Evolutionary conservation across 2,329 filamentous ascomycete species (phyloP), one percentile per base, ranked within the genome.

Genomic region (Diaporthe ampelina): DNA sequence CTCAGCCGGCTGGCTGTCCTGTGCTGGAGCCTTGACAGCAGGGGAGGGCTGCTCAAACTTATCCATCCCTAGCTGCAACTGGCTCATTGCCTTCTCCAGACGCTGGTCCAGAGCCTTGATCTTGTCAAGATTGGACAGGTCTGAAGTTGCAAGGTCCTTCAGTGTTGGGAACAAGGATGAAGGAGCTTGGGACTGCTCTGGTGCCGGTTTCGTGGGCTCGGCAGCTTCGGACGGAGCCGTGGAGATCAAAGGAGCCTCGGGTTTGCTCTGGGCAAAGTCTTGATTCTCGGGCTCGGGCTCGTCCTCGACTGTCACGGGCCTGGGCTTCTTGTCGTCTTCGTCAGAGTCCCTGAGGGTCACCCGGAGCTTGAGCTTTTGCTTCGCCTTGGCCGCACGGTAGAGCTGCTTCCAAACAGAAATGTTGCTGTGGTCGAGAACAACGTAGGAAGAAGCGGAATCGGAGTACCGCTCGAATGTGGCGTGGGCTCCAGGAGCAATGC

Each of bases 371-470:
- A 99, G 92, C 92, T 98, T 99, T 78, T 95, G 92, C 89, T 99
- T 99, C 50, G 97, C 97, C 88, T 98, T 99, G 77, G 97, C 97
- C 78, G 97, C 97, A 80, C 97, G 93, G 83, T 97, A 96, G 56
- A 99, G 92, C 82, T 98, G 97, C 88, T 98, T 98, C 89, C 98
- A 99, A 80, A 97, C 94, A 59, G 94, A 88, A 11, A 90, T 85
- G 81, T 98, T 97, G 81, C 88, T 88, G 76, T 91, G 87, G 82
- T 98, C 93, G 75, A 99, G 92, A 58, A 90, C 88, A 77, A 98
- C 90, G 84, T 94, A 98, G 77, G 91, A 88, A 59, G 89, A 93
- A 77, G 95, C 94, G 77, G 95, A 98, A 85, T 99, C 97, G 77
- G 97, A 98, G 86, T 95, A 99, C 78, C 97, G 94, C 87, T 98